Conservation (phyloP, 192 early-diverging fungal genomes). For the Dispira parvispora region DNA sequence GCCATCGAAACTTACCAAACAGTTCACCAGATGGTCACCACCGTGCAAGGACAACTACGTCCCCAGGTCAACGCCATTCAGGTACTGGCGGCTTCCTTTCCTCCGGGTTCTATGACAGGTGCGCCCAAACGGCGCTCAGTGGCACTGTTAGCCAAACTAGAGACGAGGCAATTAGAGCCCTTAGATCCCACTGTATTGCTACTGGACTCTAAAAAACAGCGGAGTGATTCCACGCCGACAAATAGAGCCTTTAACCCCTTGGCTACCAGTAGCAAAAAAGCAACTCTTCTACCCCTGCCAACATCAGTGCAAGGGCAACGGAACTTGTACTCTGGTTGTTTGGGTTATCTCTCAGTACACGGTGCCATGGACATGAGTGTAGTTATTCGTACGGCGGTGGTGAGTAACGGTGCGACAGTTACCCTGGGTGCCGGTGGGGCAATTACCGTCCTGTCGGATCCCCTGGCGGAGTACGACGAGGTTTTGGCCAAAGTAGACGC, state of each 20-base stretch:
- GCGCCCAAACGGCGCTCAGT: constrained; percentile 84
- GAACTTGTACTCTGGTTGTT: constrained; percentile 75
- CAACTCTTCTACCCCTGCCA: neutral
- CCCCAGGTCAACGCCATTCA: constrained; percentile 42
- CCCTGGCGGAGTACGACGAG: constrained; percentile 75
- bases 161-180: constrained; percentile 16
- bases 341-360: constrained; percentile 71
- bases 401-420: constrained; percentile 21
- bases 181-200: neutral
- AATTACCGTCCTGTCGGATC: constrained; percentile 71
- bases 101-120: constrained; percentile 95
- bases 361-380: constrained; percentile 62
- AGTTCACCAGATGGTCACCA: constrained; percentile 86
- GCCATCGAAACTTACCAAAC: constrained; percentile 75
- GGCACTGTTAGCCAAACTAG: constrained; percentile 58
- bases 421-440: constrained; percentile 89
- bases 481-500: constrained; percentile 52
- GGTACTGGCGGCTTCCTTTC: constrained; percentile 63
- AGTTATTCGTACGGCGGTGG: constrained; percentile 80
- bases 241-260: neutral
- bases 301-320: constrained; percentile 24
- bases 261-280: neutral
- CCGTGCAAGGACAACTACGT: constrained; percentile 48
- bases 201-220: neutral
- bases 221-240: neutral